Percentiles rank a stretch among this genome's conserved stretches.
Conservation (phyloP, 306 rosid species). For the Prunus mongolica region DNA sequence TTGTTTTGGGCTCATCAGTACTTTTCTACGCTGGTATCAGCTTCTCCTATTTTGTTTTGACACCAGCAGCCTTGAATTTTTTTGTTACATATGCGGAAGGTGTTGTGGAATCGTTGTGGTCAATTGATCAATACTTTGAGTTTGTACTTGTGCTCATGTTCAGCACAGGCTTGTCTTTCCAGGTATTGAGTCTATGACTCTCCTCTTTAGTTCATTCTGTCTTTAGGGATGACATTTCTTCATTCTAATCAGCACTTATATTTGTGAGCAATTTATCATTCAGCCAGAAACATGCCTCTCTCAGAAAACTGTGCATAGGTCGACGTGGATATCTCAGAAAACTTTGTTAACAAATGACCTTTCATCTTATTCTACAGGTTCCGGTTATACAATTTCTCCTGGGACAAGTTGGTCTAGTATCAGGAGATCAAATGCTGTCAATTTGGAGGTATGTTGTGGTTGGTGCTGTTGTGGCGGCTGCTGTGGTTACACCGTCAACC, state of each 20-base stretch:
- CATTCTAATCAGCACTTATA: too few relatives aligned
- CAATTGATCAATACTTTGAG: conserved; percentile 97
- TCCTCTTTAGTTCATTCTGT: conserved; percentile 7
- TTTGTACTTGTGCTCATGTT: conserved; percentile 94
- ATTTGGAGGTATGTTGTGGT: conserved; percentile 96
- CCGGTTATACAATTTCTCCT: conserved; percentile 80
- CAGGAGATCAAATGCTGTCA: conserved; percentile 93
- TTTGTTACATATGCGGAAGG: conserved; percentile 90
- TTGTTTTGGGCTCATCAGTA: conserved; percentile 86
- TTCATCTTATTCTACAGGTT: conserved; percentile 46
- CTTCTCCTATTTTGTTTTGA: conserved; percentile 80
- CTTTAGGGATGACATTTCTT: neutral
- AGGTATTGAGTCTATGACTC: conserved; percentile 41
- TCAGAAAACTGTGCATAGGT: neutral
- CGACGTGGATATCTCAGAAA: neutral
- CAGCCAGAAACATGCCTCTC: too few relatives aligned
- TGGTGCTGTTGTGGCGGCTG: conserved; percentile 90
- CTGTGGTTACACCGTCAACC: conserved; percentile 82
- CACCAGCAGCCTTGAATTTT: conserved; percentile 91
- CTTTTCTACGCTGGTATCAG: conserved; percentile 86
- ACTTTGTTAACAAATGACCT: neutral
- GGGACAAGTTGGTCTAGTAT: conserved; percentile 80
- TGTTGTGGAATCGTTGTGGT: conserved; percentile 93
- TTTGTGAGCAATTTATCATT: too few relatives aligned
- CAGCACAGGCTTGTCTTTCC: conserved; percentile 98